phyloP scores from a whole-genome alignment of 352 stramenopile genomes.

The Phytopythium helicoides region DNA sequence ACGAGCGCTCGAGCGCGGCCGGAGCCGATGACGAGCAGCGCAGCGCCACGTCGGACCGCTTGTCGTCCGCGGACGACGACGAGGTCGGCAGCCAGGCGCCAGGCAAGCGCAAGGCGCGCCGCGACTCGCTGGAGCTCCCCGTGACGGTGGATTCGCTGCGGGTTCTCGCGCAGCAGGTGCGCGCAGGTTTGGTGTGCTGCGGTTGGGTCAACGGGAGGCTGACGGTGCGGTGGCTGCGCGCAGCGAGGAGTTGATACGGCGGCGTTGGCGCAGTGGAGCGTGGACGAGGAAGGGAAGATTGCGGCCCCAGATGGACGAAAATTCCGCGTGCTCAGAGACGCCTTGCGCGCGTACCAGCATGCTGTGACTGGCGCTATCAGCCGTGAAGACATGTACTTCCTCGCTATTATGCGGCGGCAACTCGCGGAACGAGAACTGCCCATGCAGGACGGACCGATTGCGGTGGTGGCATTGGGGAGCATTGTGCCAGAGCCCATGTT shows the following conservation, averaged over 20 bases:
- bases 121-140: slow-evolving; percentile 29
- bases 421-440: slow-evolving; percentile 53
- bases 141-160: slow-evolving; percentile 28
- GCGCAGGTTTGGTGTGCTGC: no score
- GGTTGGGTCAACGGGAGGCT: not conserved
- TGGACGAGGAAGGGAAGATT: slow-evolving; percentile 40
- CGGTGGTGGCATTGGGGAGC: slow-evolving; percentile 41
- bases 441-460: slow-evolving; percentile 70
- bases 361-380: slow-evolving; percentile 32
- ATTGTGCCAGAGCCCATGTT: slow-evolving; percentile 63
- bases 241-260: slow-evolving; percentile 36
- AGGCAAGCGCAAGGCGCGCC: slow-evolving; percentile 9
- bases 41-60: slow-evolving; percentile 1
- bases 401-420: slow-evolving; percentile 57
- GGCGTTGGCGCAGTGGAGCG: slow-evolving; percentile 32
- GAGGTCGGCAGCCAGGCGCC: not conserved
- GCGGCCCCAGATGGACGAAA: slow-evolving; percentile 33
- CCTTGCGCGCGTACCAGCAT: slow-evolving; percentile 39
- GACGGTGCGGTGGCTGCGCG: not conserved
- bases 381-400: slow-evolving; percentile 69
- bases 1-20: no score
- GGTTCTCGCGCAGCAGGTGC: slow-evolving; percentile 22
- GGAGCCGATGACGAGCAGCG: not conserved
- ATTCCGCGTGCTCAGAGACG: slow-evolving; percentile 49
- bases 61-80: slow-evolving; percentile 8